phyloP scores from a whole-genome alignment of 2,329 filamentous ascomycete genomes.

The Colletotrichum tropicale region DNA sequence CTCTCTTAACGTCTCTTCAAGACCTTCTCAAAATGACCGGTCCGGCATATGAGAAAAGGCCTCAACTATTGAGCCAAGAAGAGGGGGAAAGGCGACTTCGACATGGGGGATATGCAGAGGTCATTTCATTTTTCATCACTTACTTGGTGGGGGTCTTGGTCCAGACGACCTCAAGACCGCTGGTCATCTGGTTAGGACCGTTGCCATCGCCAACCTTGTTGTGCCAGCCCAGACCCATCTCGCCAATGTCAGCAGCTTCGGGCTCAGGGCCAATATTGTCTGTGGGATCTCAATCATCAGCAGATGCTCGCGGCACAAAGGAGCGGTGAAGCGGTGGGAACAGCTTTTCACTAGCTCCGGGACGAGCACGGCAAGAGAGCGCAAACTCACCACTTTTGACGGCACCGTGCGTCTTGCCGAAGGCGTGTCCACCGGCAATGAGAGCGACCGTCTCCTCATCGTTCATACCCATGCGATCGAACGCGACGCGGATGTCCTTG shows the following conservation, averaged over 20 bases:
- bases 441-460: conserved; percentile 82
- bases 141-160: conserved; percentile 72
- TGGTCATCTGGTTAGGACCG: conserved; percentile 76
- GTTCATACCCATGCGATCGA: conserved; percentile 82
- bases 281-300: conserved; percentile 36
- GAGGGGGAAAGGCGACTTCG: background rate
- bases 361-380: background rate
- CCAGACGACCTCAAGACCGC: conserved; percentile 81
- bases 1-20: background rate
- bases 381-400: conserved; percentile 30
- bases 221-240: conserved; percentile 75
- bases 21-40: background rate
- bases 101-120: background rate
- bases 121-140: background rate
- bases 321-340: background rate
- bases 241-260: conserved; percentile 64
- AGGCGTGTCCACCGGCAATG: conserved; percentile 79
- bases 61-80: background rate
- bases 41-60: background rate
- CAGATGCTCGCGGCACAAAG: background rate
- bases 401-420: conserved; percentile 83
- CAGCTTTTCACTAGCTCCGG: background rate
- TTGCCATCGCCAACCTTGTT: conserved; percentile 70
- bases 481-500: conserved; percentile 75
- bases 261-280: conserved; percentile 72